Conservation (phyloP, 2,329 filamentous ascomycete species). For the Byssochlamys sp. region DNA sequence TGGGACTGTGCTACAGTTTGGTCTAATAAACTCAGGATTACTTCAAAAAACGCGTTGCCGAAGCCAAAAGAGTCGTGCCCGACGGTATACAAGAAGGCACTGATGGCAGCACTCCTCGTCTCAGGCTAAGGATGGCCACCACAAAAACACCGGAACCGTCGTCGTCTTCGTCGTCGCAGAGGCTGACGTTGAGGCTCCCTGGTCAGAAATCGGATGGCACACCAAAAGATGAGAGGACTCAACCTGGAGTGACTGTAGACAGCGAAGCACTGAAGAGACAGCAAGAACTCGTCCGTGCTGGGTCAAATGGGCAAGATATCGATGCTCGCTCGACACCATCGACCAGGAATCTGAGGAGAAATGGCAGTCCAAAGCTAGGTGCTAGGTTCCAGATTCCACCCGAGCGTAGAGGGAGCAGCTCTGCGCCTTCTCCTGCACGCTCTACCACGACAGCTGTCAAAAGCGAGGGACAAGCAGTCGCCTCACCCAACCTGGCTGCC, state of each 20-base stretch:
- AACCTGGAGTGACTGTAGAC: conserved; percentile 43
- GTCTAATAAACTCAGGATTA: conserved; percentile 44
- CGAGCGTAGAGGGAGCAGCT: conserved; percentile 17
- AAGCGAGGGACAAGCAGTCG: conserved; percentile 19
- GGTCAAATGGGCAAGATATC: conserved; percentile 24
- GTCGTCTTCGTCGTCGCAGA: conserved; percentile 41
- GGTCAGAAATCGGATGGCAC: conserved; percentile 45
- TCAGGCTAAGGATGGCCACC: conserved; percentile 64
- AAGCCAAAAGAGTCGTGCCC: conserved; percentile 61
- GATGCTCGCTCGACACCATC: conserved; percentile 11
- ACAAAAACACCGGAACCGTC: conserved; percentile 29
- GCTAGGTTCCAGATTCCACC: not conserved
- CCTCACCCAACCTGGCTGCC: conserved; percentile 15
- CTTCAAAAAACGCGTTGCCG: conserved; percentile 58
- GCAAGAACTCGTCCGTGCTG: conserved; percentile 42
- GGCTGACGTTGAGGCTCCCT: conserved; percentile 63
- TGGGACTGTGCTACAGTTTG: not conserved
- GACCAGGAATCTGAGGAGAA: conserved; percentile 30
- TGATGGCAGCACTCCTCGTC: conserved; percentile 53
- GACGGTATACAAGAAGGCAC: conserved; percentile 46
- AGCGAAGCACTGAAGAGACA: conserved; percentile 46
- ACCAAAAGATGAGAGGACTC: conserved; percentile 30
- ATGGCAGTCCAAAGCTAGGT: conserved; percentile 18
- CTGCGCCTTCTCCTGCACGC: conserved; percentile 20
- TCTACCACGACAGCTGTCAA: conserved; percentile 28